Base-by-base conservation (phyloP, 2,329 filamentous ascomycete genomes). In the Tricladium varicosporioides region DNA sequence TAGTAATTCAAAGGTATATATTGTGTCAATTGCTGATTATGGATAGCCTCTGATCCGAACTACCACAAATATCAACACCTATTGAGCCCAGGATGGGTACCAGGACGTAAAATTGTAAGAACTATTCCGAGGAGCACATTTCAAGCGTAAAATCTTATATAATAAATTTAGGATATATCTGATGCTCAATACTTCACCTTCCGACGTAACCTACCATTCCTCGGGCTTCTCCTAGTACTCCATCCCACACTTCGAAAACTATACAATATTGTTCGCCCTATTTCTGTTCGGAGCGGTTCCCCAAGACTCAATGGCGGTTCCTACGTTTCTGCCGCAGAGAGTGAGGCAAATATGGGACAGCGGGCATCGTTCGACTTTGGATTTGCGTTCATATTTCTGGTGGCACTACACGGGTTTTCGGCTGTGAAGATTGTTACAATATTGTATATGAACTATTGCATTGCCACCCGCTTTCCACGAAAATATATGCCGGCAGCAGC, bases 171-270 rank as follows among this genome's bases (percentile, higher is more conserved):
- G 88, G 94, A 99, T 75, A 86, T 92, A 61, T 94, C 92, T 42
- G 94, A 99, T 74, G 74, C 82, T 32, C 94, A 99, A 73, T 99
- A 97, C 74, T 78, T 81, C 57, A 86, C 84, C 40, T 97, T 99
- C 70, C 87, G 95, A 63, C 78, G 82, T 60, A 97, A 97, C 69
- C 80, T 97, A 40, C 92, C 91, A 1, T 91, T 89, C 70, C 85
- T 97, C 72, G 78, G 83, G 8, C 64, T 86, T 9, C 82, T 97
- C 5, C 75, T 97, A 13, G 64, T 89, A 22, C 73, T 92, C 45
- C 94, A 99, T 71, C 93, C 92, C 1, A 70, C 96, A 2, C 74
- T 93, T 57, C 87, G 94, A 61, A 85, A 80, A 61, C 68, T 81
- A 0, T 97, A 91, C 75, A 86, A 94, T 66, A 69, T 70, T 19